Percentiles rank a stretch among this genome's conserved stretches.
These are phyloP conservation scores for Diplodia scrobiculata DNA, from an alignment of 2,329 filamentous ascomycete genomes.

Conservation along the genomic window DNA sequence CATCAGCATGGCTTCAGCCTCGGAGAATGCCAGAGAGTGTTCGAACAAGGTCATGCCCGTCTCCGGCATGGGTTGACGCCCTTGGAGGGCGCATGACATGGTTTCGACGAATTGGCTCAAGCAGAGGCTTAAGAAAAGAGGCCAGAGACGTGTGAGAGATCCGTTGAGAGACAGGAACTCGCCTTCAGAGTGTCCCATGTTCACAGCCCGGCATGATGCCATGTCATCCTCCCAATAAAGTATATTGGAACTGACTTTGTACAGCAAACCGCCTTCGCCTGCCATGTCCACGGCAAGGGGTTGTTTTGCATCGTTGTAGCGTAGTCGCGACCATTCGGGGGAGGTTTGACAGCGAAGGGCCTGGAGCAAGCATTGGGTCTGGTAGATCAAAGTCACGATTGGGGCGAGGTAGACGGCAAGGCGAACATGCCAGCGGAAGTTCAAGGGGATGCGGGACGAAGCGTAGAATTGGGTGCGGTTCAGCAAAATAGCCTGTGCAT, in stretches of 20 bases:
- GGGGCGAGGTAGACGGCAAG: conserved; percentile 70
- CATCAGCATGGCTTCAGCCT: conserved; percentile 85
- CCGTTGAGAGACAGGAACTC: conserved; percentile 63
- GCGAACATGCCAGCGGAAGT: conserved; percentile 71
- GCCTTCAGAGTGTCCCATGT: conserved; percentile 62
- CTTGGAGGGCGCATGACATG: conserved; percentile 82
- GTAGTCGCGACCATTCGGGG: conserved; percentile 49
- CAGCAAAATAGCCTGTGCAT: conserved; percentile 69
- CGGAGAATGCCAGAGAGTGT: conserved; percentile 91
- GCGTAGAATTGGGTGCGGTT: conserved; percentile 95
- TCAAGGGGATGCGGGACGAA: conserved; percentile 78
- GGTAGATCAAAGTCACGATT: conserved; percentile 67
- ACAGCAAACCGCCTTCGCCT: conserved; percentile 67
- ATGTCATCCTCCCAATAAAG: conserved; percentile 74
- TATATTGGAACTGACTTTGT: conserved; percentile 70
- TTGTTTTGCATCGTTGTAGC: conserved; percentile 51
- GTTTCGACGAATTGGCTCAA: conserved; percentile 87
- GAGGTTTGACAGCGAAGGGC: conserved; percentile 88
- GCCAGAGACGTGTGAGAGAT: conserved; percentile 76
- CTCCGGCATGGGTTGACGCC: conserved; percentile 75
- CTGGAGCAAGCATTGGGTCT: conserved; percentile 72
- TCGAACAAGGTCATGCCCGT: conserved; percentile 97
- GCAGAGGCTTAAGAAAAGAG: conserved; percentile 68
- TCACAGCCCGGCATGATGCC: conserved; percentile 71
- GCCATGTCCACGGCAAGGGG: conserved; percentile 51